A percentile compares a stretch with the other conserved stretches of the same genome.
Conservation (phyloP, 2,329 filamentous ascomycete genomes). For the Amesomyces nigricolor region DNA sequence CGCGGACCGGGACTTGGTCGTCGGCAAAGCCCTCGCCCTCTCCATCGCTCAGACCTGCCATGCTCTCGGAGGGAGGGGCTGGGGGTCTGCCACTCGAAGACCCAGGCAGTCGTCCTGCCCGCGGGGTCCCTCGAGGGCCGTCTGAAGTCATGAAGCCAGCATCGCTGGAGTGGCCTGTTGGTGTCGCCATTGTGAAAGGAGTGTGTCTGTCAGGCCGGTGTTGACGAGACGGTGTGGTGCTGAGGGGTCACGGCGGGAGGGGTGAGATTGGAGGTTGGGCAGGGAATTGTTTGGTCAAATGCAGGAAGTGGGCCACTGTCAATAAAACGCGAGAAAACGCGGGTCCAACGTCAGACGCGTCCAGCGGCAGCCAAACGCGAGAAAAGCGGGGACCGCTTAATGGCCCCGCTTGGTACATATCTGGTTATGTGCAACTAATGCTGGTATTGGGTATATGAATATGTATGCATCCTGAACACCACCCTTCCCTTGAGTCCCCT, state of each 20-base stretch:
- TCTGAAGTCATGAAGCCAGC: constrained; percentile 54
- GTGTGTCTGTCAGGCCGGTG: constrained; percentile 2
- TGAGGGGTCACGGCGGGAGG: constrained; percentile 4
- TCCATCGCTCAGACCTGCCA: constrained; percentile 56
- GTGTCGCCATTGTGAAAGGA: constrained; percentile 22
- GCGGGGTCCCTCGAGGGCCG: constrained; percentile 43
- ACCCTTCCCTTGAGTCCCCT: background rate
- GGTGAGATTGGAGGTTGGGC: background rate
- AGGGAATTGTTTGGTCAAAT: background rate
- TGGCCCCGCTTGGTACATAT: constrained; percentile 16
- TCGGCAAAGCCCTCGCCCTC: constrained; percentile 58
- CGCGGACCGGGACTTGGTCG: constrained; percentile 53
- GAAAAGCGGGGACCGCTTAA: constrained; percentile 21
- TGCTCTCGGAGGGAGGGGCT: constrained; percentile 57
- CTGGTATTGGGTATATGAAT: constrained; percentile 3
- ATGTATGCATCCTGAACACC: background rate
- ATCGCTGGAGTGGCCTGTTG: constrained; percentile 52
- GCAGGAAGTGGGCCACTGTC: constrained; percentile 13
- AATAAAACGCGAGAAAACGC: constrained; percentile 28
- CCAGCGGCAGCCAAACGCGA: background rate
- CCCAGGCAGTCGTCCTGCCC: constrained; percentile 41
- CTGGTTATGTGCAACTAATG: background rate
- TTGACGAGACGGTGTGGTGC: constrained; percentile 3
- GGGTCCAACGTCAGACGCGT: constrained; percentile 20
- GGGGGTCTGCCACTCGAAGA: constrained; percentile 50